A percentile compares a stretch with the other conserved stretches of the same genome.
phyloP scores from a whole-genome alignment of 805 yeast genomes.

The Lipomyces japonicus region DNA sequence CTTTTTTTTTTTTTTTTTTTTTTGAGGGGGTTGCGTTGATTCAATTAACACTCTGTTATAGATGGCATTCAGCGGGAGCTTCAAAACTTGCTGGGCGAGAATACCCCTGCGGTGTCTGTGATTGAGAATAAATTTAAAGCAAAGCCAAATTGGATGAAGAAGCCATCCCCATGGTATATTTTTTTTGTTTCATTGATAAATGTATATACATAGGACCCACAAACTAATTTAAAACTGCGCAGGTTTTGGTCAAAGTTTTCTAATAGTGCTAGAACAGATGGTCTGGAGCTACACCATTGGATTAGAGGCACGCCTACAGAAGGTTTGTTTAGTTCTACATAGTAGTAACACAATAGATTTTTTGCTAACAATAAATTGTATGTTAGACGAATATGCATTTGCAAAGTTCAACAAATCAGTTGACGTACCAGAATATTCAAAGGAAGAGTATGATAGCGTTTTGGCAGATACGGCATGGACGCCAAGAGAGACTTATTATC shows the following conservation, averaged over 20 bases:
- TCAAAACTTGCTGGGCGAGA: constrained; percentile 82
- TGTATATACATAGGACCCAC: background rate
- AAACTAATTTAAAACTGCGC: background rate
- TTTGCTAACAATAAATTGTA: background rate
- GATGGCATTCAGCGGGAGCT: constrained; percentile 87
- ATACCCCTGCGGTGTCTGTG: constrained; percentile 79
- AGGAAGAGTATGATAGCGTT: constrained; percentile 53
- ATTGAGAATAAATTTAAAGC: constrained; percentile 57
- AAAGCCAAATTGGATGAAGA: constrained; percentile 54
- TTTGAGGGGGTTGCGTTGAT: too few relatives aligned
- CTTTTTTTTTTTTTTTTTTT: background rate
- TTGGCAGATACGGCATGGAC: constrained; percentile 53
- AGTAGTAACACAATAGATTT: background rate
- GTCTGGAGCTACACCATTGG: constrained; percentile 72
- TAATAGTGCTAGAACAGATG: constrained; percentile 51
- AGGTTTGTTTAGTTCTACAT: background rate
- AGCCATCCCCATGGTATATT: constrained; percentile 72
- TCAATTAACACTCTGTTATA: background rate
- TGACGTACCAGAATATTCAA: constrained; percentile 64
- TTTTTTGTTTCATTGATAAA: background rate
- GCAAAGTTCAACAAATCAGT: constrained; percentile 68
- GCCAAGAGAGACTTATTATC: constrained; percentile 68
- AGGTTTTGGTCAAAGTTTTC: constrained; percentile 54
- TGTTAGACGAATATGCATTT: constrained; percentile 54
- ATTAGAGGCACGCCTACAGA: constrained; percentile 56